phyloP scores from a whole-genome alignment of 495 filamentous ascomycete genomes.

The Aspergillus heteromorphus region DNA sequence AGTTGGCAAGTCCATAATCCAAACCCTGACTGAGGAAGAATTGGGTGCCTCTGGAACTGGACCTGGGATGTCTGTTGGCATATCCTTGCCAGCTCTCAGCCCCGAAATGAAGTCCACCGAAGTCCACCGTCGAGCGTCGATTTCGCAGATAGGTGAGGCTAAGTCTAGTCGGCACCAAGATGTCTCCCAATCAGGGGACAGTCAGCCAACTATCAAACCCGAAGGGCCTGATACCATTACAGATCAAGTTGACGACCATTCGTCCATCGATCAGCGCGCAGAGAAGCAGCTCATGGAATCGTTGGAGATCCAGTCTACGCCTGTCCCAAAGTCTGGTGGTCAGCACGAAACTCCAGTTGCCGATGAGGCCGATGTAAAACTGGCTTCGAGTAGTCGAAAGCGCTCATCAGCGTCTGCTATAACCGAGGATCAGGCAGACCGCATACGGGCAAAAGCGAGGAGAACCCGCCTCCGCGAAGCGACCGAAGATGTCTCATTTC shows the following conservation, averaged over 20 bases:
- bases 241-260: constrained; percentile 34
- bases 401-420: constrained; percentile 47
- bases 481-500: constrained; percentile 46
- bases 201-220: constrained; percentile 10
- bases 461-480: constrained; percentile 75
- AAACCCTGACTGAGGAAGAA: constrained; percentile 42
- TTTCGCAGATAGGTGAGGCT: constrained; percentile 11
- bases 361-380: constrained; percentile 31
- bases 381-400: constrained; percentile 34
- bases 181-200: constrained; percentile 9
- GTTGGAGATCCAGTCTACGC: constrained; percentile 28
- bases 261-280: constrained; percentile 36
- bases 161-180: constrained; percentile 10
- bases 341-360: constrained; percentile 19
- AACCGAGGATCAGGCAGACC: constrained; percentile 47
- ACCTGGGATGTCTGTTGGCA: constrained; percentile 33
- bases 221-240: constrained; percentile 7
- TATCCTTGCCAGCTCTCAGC: constrained; percentile 31
- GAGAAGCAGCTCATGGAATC: constrained; percentile 41
- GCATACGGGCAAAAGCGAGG: constrained; percentile 71
- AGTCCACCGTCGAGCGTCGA: constrained; percentile 4
- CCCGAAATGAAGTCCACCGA: constrained; percentile 17
- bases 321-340: constrained; percentile 15
- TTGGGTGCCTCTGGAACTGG: constrained; percentile 26
- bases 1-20: constrained; percentile 53